These are phyloP conservation scores for Lactarius akahatsu DNA, from an alignment of 768 basidiomycete species.

Conservation along the genomic window DNA sequence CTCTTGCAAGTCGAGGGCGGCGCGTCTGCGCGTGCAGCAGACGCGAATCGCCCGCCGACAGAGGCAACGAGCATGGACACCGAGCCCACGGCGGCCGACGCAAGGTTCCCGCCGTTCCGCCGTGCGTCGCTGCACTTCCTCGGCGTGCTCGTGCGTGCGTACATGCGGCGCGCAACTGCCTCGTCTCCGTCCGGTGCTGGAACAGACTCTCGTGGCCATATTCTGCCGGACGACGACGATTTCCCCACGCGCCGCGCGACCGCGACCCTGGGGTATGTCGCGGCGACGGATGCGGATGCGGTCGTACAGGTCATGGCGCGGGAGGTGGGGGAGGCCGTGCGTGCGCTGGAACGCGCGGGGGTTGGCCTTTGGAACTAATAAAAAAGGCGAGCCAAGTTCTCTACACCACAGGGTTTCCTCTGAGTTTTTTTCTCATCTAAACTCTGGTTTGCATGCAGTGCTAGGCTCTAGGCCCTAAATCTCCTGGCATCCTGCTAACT, in stretches of 20 bases:
- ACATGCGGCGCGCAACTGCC: conserved; percentile 47
- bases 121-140: conserved; percentile 88
- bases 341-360: conserved; percentile 16
- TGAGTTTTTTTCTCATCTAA: no score
- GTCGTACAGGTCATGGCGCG: conserved; percentile 29
- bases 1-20: conserved; percentile 64
- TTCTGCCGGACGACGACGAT: conserved; percentile 14
- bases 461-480: background rate
- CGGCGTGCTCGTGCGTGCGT: conserved; percentile 61
- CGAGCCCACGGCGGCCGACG: conserved; percentile 54
- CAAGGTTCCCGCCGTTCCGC: conserved; percentile 77
- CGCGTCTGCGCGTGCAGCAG: conserved; percentile 34
- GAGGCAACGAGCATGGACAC: conserved; percentile 45
- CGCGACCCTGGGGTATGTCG: conserved; percentile 27
- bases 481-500: background rate
- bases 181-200: background rate
- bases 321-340: conserved; percentile 27
- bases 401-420: no score
- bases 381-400: background rate
- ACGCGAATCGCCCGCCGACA: conserved; percentile 15
- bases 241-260: conserved; percentile 24
- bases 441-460: no score
- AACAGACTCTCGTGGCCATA: conserved; percentile 32
- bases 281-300: conserved; percentile 23
- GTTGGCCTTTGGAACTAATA: conserved; percentile 15